Evolutionary conservation across 2,329 filamentous ascomycete species (phyloP).

Genomic region (Apiospora sp.): DNA sequence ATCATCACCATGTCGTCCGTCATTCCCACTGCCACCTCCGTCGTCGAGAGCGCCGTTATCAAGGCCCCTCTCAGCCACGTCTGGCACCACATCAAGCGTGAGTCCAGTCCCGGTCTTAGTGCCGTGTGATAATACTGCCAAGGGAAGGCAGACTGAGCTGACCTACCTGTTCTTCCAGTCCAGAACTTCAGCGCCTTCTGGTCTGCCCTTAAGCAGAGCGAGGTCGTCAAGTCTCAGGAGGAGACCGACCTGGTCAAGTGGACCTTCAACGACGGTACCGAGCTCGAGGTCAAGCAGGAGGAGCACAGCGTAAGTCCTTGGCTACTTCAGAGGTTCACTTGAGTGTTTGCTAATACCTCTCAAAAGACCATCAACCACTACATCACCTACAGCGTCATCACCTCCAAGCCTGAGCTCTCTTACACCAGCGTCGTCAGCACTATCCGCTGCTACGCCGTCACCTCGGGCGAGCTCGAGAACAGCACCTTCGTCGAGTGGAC

Average conservation of each 20-base stretch:
- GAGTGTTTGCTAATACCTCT: neutral
- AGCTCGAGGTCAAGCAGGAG: constrained; percentile 77
- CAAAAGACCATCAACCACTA: constrained; percentile 71
- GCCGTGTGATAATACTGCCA: neutral
- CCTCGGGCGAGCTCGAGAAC: constrained; percentile 69
- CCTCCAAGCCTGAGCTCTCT: constrained; percentile 67
- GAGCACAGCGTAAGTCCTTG: constrained; percentile 69
- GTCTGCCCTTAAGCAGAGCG: constrained; percentile 66
- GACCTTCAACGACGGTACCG: constrained; percentile 74
- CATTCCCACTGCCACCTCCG: constrained; percentile 72
- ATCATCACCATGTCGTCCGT: constrained; percentile 43
- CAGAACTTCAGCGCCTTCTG: constrained; percentile 74
- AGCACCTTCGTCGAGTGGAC: constrained; percentile 75
- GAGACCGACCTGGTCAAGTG: constrained; percentile 75
- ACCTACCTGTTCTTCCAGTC: constrained; percentile 44
- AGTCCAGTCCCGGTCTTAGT: constrained; percentile 25
- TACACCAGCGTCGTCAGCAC: constrained; percentile 74
- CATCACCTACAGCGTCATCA: constrained; percentile 78
- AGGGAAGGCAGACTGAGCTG: constrained; percentile 6
- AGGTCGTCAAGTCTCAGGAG: constrained; percentile 69
- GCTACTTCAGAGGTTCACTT: no score
- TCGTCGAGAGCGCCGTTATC: constrained; percentile 73
- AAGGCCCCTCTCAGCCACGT: constrained; percentile 70
- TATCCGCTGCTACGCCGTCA: constrained; percentile 70
- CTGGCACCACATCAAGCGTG: constrained; percentile 77